Percentiles rank a stretch among this genome's conserved stretches.
Conservation (phyloP, 768 basidiomycete genomes). For the Ephemerocybe angulata region DNA sequence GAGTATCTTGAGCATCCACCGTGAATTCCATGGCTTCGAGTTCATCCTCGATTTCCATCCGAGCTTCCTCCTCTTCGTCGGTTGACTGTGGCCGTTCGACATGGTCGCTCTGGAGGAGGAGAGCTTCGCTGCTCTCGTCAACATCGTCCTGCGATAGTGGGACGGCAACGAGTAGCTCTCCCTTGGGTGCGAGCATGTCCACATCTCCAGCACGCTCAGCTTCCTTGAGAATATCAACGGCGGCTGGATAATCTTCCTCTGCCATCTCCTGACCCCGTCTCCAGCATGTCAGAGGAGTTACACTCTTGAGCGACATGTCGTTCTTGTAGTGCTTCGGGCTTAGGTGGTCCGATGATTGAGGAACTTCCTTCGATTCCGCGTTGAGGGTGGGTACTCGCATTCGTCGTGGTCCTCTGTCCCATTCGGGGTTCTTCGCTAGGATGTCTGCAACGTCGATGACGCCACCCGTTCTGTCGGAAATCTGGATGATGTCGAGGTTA, state of each 20-base stretch:
- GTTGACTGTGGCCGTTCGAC: no score
- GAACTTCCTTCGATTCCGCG: slow-evolving; percentile 15
- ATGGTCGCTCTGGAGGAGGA: no score
- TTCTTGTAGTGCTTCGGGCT: no score
- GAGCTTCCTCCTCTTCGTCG: not conserved
- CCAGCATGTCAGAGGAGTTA: no score
- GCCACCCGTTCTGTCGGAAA: no score
- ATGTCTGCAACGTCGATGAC: no score
- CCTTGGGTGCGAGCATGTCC: not conserved
- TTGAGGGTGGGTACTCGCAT: slow-evolving; percentile 23
- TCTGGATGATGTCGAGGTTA: no score
- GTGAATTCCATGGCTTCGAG: not conserved
- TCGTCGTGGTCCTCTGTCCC: slow-evolving; percentile 30
- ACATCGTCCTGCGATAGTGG: not conserved
- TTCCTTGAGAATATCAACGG: not conserved
- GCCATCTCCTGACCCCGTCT: slow-evolving; percentile 14
- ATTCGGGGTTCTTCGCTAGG: no score
- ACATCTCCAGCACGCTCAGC: no score
- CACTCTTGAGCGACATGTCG: no score
- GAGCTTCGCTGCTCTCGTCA: not conserved
- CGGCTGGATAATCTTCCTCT: not conserved
- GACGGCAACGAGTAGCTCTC: not conserved
- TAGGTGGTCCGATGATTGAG: slow-evolving; percentile 27
- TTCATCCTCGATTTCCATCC: not conserved
- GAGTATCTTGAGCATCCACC: not conserved